These are phyloP conservation scores for Grigorovia transvaalensis DNA, from an alignment of 805 yeast species.

Conservation along the genomic window DNA sequence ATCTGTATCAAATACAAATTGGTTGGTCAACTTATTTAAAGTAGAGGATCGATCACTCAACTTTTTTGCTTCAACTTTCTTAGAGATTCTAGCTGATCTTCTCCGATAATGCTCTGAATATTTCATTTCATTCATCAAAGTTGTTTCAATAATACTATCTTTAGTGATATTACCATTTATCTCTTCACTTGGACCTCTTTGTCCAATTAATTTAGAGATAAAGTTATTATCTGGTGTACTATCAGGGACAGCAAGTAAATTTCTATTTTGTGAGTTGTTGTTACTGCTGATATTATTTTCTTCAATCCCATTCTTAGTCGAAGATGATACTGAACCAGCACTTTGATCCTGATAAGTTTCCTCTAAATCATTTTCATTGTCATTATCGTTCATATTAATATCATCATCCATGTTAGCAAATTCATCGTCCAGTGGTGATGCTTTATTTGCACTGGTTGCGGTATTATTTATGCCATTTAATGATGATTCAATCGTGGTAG, in stretches of 20 bases:
- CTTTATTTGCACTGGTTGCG: too few relatives aligned
- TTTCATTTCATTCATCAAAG: background rate
- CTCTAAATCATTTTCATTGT: background rate
- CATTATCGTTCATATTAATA: background rate
- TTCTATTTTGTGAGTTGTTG: too few relatives aligned
- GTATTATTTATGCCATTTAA: too few relatives aligned
- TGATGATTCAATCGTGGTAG: too few relatives aligned
- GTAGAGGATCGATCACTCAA: background rate
- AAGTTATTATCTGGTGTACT: background rate
- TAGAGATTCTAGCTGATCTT: conserved; percentile 10
- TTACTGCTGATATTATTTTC: too few relatives aligned
- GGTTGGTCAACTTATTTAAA: background rate
- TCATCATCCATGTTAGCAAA: background rate
- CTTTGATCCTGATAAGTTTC: background rate
- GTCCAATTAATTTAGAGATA: background rate
- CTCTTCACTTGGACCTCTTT: background rate
- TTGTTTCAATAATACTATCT: conserved; percentile 2
- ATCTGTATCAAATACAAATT: background rate
- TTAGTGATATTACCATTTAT: conserved; percentile 1
- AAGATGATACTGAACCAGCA: background rate
- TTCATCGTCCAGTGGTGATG: too few relatives aligned
- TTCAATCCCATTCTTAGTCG: background rate
- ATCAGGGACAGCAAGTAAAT: background rate
- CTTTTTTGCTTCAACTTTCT: conserved; percentile 5
- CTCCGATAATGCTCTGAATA: conserved; percentile 2